Conservation (phyloP, 371 early-diverging fungal species). For the Choanephora cucurbitarum region DNA sequence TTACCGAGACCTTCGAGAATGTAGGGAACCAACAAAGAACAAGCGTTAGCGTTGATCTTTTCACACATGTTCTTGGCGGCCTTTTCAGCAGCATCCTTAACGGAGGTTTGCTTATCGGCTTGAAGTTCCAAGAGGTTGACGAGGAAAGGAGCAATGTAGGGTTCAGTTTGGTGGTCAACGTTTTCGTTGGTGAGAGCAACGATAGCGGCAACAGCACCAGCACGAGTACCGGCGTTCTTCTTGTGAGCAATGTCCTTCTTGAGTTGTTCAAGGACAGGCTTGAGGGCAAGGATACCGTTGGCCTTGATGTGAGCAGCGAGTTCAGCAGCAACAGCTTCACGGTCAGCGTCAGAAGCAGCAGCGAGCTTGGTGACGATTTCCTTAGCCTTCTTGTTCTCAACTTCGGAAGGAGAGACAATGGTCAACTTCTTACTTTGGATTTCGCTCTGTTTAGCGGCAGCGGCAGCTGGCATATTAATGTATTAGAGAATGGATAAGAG, state of each 20-base stretch:
- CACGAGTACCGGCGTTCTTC: conserved; percentile 67
- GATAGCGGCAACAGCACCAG: conserved; percentile 66
- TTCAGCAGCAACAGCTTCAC: conserved; percentile 54
- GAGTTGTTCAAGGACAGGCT: conserved; percentile 59
- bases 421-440: conserved; percentile 43
- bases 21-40: conserved; percentile 55
- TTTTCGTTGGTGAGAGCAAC: conserved; percentile 54
- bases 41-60: conserved; percentile 56
- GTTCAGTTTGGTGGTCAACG: conserved; percentile 57
- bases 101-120: conserved; percentile 68
- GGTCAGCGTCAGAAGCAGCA: conserved; percentile 60
- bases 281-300: conserved; percentile 60
- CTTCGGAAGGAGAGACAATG: conserved; percentile 29
- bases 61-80: conserved; percentile 57
- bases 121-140: conserved; percentile 60
- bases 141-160: conserved; percentile 59
- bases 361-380: conserved; percentile 49
- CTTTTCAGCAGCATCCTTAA: conserved; percentile 62
- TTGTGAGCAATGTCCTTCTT: conserved; percentile 61
- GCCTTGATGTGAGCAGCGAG: conserved; percentile 50
- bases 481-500: conserved; percentile 18
- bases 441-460: conserved; percentile 32
- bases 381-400: conserved; percentile 43
- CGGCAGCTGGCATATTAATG: conserved; percentile 16
- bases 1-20: conserved; percentile 62